Percentiles rank a stretch among this genome's conserved stretches.
Evolutionary conservation across 176 grass and related monocot species (phyloP).

Genomic region (Oryza nivara): DNA sequence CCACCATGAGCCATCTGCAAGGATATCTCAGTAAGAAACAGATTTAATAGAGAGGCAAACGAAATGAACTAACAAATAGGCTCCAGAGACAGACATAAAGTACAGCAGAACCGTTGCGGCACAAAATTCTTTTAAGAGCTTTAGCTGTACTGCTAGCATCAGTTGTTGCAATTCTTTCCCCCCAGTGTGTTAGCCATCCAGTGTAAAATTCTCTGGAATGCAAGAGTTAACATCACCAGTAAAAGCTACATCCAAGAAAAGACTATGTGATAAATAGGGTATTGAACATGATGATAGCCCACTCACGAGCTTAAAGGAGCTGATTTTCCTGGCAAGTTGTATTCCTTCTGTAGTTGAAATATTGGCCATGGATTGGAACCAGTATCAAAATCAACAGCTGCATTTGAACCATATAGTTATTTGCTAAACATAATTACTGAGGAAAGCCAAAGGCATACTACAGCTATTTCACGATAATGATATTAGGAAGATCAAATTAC

Average conservation of each 20-base stretch:
- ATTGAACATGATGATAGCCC: conserved; percentile 22
- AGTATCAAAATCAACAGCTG: conserved; percentile 94
- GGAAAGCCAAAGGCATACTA: conserved; percentile 25
- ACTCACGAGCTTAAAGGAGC: conserved; percentile 83
- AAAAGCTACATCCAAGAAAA: conserved; percentile 1
- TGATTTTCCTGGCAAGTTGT: conserved; percentile 91
- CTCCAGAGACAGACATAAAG: conserved; percentile 81
- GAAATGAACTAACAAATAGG: conserved; percentile 41
- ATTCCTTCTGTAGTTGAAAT: conserved; percentile 85
- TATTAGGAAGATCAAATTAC: conserved; percentile 11
- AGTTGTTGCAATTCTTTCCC: conserved; percentile 69
- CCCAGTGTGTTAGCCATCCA: conserved; percentile 97
- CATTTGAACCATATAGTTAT: conserved; percentile 43
- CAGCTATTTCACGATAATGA: neutral
- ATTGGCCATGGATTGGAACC: conserved; percentile 74
- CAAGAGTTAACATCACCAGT: conserved; percentile 21
- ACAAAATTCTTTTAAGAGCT: conserved; percentile 77
- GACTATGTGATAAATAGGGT: neutral
- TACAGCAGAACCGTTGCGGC: conserved; percentile 83
- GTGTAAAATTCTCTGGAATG: conserved; percentile 94
- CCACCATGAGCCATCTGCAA: conserved; percentile 98
- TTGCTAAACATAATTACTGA: conserved; percentile 9
- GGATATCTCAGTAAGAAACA: conserved; percentile 47
- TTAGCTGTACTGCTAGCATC: conserved; percentile 64
- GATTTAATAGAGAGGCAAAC: conserved; percentile 34